Conservation (phyloP, 108 stramenopile genomes). For the Cyclotella sp. region DNA sequence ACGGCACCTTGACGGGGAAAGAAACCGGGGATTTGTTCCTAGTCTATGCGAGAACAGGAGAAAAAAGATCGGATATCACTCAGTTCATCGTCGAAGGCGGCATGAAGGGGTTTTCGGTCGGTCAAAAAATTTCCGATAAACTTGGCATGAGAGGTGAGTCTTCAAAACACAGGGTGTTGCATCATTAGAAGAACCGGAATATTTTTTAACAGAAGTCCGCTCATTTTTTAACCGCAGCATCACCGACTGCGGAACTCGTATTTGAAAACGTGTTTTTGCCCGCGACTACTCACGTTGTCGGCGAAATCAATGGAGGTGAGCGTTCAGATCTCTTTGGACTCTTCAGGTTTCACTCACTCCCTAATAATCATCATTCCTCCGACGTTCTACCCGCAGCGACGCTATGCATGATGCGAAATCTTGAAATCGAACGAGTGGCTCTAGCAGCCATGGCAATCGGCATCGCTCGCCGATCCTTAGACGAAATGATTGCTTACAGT, state of each 20-base stretch:
- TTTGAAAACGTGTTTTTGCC: slow-evolving; percentile 95
- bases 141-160: slow-evolving; percentile 74
- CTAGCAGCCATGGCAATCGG: slow-evolving; percentile 97
- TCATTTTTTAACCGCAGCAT: slow-evolving; percentile 88
- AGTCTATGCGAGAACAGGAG: slow-evolving; percentile 96
- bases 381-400: slow-evolving; percentile 58
- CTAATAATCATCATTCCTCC: neutral
- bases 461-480: slow-evolving; percentile 91
- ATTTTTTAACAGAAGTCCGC: neutral
- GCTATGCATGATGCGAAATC: slow-evolving; percentile 98
- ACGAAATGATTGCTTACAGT: slow-evolving; percentile 94
- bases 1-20: slow-evolving; percentile 92
- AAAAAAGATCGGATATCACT: slow-evolving; percentile 69
- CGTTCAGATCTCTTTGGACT: neutral
- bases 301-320: slow-evolving; percentile 76
- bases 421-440: slow-evolving; percentile 97
- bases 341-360: neutral
- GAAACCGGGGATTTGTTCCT: slow-evolving; percentile 94
- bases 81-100: slow-evolving; percentile 97
- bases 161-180: neutral
- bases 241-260: slow-evolving; percentile 96
- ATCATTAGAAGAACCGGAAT: neutral
- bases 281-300: slow-evolving; percentile 81
- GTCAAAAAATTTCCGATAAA: slow-evolving; percentile 97
- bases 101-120: slow-evolving; percentile 94